Percentiles rank a stretch among this genome's conserved stretches.
These are phyloP conservation scores for Trichoderma asperelloides DNA, from an alignment of 495 filamentous ascomycete species.

Conservation along the genomic window DNA sequence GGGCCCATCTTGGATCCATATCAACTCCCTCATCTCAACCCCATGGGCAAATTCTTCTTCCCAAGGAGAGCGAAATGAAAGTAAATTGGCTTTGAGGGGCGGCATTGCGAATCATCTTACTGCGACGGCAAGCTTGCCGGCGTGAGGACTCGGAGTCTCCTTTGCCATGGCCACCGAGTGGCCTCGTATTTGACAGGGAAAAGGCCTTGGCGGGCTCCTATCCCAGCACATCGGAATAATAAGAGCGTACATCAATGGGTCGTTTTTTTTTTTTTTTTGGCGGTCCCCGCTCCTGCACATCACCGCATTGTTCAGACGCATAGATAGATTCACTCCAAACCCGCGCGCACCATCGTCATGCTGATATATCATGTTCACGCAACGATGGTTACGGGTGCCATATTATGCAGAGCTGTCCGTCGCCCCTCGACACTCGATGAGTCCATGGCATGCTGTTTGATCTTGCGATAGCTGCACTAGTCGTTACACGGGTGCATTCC, in stretches of 20 bases:
- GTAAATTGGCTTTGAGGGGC: neutral
- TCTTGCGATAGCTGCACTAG: too few relatives aligned
- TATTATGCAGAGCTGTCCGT: too few relatives aligned
- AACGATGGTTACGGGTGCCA: too few relatives aligned
- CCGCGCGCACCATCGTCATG: too few relatives aligned
- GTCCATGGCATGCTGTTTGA: too few relatives aligned
- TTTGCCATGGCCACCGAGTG: neutral
- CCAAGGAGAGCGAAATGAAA: neutral
- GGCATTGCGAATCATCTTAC: neutral
- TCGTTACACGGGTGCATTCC: neutral
- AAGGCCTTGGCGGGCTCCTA: neutral
- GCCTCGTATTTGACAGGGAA: neutral
- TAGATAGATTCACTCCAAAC: too few relatives aligned
- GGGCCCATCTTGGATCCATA: neutral
- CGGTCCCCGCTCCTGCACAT: neutral
- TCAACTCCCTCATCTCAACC: neutral
- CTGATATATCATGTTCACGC: too few relatives aligned
- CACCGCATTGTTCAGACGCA: neutral
- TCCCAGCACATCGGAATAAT: conserved; percentile 4
- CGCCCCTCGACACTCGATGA: too few relatives aligned
- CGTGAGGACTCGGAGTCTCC: neutral
- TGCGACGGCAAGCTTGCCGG: neutral
- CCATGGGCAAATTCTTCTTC: neutral
- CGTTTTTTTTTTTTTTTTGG: neutral
- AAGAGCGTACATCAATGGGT: conserved; percentile 7